phyloP scores from a whole-genome alignment of 495 filamentous ascomycete species.

The Parachaetomium inaequale region DNA sequence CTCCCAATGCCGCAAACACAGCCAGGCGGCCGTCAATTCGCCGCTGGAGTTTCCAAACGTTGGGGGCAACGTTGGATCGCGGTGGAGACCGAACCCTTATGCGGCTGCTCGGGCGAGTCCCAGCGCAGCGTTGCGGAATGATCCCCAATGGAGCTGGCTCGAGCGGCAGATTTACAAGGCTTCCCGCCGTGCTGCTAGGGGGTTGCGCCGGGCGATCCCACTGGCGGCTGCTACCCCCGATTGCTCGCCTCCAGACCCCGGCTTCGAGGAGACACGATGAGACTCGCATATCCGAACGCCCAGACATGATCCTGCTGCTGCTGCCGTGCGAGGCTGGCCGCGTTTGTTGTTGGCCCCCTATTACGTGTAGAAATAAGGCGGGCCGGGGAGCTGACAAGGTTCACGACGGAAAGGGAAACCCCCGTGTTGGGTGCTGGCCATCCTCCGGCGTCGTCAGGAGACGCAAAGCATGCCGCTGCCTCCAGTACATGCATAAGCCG shows the following conservation, averaged over 20 bases:
- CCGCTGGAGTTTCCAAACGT: constrained; percentile 28
- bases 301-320: neutral
- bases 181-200: constrained; percentile 11
- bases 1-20: constrained; percentile 18
- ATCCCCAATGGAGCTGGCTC: constrained; percentile 18
- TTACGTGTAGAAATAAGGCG: neutral
- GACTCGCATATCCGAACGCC: constrained; percentile 25
- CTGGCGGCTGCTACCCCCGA: constrained; percentile 22
- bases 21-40: constrained; percentile 15
- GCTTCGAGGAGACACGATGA: constrained; percentile 33
- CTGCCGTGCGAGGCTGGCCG: neutral
- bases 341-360: neutral
- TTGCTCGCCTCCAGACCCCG: constrained; percentile 37
- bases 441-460: too few relatives aligned
- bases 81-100: constrained; percentile 18
- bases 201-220: constrained; percentile 26
- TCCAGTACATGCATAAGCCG: neutral
- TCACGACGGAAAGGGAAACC: neutral
- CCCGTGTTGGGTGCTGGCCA: neutral
- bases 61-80: constrained; percentile 7
- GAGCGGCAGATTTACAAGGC: constrained; percentile 22
- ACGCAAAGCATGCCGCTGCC: neutral
- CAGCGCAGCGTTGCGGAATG: constrained; percentile 24
- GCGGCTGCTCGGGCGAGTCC: constrained; percentile 23
- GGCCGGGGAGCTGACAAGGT: neutral